Conservation (phyloP, 805 yeast genomes). For the Middelhovenomyces tepae region DNA sequence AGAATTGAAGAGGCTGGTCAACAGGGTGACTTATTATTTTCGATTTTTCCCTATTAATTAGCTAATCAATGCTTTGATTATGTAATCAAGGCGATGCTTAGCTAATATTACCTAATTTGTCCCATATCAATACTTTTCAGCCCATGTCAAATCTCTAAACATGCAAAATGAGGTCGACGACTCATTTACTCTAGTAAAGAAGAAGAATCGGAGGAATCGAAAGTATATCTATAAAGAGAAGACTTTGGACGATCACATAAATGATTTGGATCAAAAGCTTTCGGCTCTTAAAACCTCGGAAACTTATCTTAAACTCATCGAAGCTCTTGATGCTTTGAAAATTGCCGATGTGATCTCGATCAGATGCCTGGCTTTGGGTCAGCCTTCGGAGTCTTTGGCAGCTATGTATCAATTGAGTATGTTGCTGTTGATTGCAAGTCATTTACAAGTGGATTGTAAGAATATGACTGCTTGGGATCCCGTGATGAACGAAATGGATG, state of each 20-base stretch:
- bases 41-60: neutral
- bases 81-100: neutral
- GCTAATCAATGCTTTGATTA: slow-evolving; percentile 4
- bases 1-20: too few relatives aligned
- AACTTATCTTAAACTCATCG: slow-evolving; percentile 7
- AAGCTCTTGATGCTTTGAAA: slow-evolving; percentile 1
- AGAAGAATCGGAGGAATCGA: slow-evolving; percentile 6
- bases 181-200: slow-evolving; percentile 5
- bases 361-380: slow-evolving; percentile 67
- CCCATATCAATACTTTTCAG: neutral
- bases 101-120: neutral
- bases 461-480: slow-evolving; percentile 57
- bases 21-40: neutral
- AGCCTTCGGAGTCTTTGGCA: slow-evolving; percentile 40
- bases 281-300: slow-evolving; percentile 9
- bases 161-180: slow-evolving; percentile 5
- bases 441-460: slow-evolving; percentile 13
- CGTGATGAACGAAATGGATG: slow-evolving; percentile 42
- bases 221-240: slow-evolving; percentile 13
- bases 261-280: slow-evolving; percentile 7
- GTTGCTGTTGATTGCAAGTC: slow-evolving; percentile 34
- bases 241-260: slow-evolving; percentile 13
- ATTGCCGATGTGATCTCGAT: slow-evolving; percentile 22
- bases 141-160: neutral
- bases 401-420: slow-evolving; percentile 63